These are phyloP conservation scores for Chamaenerion angustifolium DNA, from an alignment of 345 rosid species.

Conservation along the genomic window DNA sequence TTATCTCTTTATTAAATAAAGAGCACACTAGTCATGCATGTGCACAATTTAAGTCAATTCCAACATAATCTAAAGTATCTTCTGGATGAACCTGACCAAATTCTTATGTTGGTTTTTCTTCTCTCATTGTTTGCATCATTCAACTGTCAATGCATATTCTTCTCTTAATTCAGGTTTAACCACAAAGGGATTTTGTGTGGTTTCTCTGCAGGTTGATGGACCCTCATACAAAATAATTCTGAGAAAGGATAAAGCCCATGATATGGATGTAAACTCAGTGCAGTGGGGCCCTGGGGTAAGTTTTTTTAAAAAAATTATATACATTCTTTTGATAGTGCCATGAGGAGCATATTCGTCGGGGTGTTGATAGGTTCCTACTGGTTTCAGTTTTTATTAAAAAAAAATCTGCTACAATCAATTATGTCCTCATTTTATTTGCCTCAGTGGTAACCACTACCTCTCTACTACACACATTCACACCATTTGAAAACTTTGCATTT, in stretches of 20 bases:
- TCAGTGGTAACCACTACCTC: too few species aligned
- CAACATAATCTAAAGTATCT: too few species aligned
- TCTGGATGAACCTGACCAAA: too few species aligned
- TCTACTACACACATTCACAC: too few species aligned
- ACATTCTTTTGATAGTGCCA: background rate
- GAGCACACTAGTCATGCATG: background rate
- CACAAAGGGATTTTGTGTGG: conserved; percentile 23
- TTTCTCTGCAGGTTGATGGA: conserved; percentile 40
- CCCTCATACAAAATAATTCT: conserved; percentile 50
- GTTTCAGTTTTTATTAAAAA: background rate
- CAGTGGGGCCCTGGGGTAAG: conserved; percentile 78
- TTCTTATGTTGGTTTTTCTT: too few species aligned
- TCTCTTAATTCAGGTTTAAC: too few species aligned
- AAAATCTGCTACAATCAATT: background rate
- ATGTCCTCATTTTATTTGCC: too few species aligned
- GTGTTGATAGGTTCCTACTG: background rate
- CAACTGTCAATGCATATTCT: too few species aligned
- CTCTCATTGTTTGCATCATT: too few species aligned
- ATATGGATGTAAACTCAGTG: conserved; percentile 75
- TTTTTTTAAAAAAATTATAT: conserved; percentile 5
- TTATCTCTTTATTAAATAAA: too few species aligned
- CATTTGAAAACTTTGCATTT: too few species aligned
- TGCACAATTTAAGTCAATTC: too few species aligned
- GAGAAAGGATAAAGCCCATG: conserved; percentile 83
- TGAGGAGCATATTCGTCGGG: background rate